Evolutionary conservation across 257 asterid species (phyloP).

Genomic region (Eustoma russellianum): DNA sequence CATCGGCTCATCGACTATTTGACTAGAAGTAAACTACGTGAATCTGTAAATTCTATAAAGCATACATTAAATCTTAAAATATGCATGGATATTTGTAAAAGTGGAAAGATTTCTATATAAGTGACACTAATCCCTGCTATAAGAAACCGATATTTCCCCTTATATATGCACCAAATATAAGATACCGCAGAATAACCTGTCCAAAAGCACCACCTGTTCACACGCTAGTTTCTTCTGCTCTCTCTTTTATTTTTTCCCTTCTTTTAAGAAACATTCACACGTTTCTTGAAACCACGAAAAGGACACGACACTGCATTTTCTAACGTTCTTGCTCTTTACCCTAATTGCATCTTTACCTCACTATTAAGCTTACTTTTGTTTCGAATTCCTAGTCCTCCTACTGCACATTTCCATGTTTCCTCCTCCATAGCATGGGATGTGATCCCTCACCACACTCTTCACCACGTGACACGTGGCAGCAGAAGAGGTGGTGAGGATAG

Average conservation of each 20-base stretch:
- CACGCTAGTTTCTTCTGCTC: not conserved
- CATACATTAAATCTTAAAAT: too few relatives aligned
- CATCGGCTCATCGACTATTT: too few relatives aligned
- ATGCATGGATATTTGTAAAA: too few relatives aligned
- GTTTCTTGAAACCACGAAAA: conserved; percentile 29
- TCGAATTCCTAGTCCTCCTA: not conserved
- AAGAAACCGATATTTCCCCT: not conserved
- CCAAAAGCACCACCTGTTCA: conserved; percentile 15
- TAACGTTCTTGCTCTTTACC: conserved; percentile 29
- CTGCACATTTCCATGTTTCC: conserved; percentile 3
- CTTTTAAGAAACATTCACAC: too few relatives aligned
- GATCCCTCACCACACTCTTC: too few relatives aligned
- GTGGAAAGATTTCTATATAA: too few relatives aligned
- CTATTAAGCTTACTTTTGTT: not conserved
- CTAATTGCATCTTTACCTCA: conserved; percentile 15
- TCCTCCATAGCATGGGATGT: not conserved
- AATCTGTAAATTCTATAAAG: too few relatives aligned
- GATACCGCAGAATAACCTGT: conserved; percentile 34
- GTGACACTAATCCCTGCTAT: too few relatives aligned
- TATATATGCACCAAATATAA: conserved; percentile 2
- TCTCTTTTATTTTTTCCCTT: too few relatives aligned
- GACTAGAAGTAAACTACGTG: too few relatives aligned
- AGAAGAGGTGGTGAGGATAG: too few relatives aligned
- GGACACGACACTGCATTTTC: conserved; percentile 58
- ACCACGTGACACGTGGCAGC: too few relatives aligned